Percentiles rank a stretch among this genome's conserved stretches.
phyloP scores from a whole-genome alignment of 2,329 filamentous ascomycete species.

The Cadophora malorum region DNA sequence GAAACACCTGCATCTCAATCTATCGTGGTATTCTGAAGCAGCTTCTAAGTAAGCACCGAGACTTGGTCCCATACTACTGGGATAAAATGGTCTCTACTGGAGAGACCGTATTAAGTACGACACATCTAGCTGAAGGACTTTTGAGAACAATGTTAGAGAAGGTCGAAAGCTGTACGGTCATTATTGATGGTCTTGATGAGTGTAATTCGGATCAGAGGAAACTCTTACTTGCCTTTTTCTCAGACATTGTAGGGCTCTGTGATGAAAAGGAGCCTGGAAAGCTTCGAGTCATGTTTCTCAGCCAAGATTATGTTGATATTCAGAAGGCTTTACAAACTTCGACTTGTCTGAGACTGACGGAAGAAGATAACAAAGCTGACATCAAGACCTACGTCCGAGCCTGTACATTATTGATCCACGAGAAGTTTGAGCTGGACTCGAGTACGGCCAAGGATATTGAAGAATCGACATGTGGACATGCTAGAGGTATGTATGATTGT shows the following conservation, averaged over 20 bases:
- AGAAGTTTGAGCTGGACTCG: conserved; percentile 30
- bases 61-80: conserved; percentile 45
- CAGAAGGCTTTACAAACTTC: conserved; percentile 41
- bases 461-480: not conserved
- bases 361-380: conserved; percentile 43
- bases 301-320: conserved; percentile 46
- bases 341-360: conserved; percentile 38
- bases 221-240: conserved; percentile 45
- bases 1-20: conserved; percentile 45
- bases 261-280: conserved; percentile 27
- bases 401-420: conserved; percentile 35
- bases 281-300: conserved; percentile 46
- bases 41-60: conserved; percentile 42
- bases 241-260: conserved; percentile 23
- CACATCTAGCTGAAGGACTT: conserved; percentile 43
- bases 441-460: not conserved
- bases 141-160: conserved; percentile 43
- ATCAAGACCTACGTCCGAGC: conserved; percentile 42
- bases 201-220: conserved; percentile 45
- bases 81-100: conserved; percentile 44
- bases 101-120: conserved; percentile 41
- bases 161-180: conserved; percentile 32
- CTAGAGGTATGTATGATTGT: not conserved
- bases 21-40: conserved; percentile 47
- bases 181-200: conserved; percentile 54